Conservation (phyloP, 2,329 filamentous ascomycete genomes). For the Aspergillus sp. region DNA sequence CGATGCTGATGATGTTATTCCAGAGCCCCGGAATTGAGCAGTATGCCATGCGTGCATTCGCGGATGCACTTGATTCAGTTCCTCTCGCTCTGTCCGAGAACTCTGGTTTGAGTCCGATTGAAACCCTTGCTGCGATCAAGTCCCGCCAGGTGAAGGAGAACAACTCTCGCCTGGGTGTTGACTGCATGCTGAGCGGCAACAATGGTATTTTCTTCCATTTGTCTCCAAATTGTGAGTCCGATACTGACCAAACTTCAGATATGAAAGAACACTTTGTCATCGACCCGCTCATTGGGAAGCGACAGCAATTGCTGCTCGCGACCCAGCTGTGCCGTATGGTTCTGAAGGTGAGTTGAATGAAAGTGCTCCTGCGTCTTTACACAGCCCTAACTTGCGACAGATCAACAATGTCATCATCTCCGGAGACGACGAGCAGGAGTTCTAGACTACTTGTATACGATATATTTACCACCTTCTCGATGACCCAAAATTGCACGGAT, state of each 20-base stretch:
- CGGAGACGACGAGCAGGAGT: conserved; percentile 83
- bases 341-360: conserved; percentile 66
- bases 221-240: neutral
- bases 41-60: conserved; percentile 97
- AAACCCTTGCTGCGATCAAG: conserved; percentile 92
- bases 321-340: conserved; percentile 99
- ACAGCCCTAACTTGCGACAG: conserved; percentile 32
- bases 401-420: conserved; percentile 93
- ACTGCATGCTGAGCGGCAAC: conserved; percentile 94
- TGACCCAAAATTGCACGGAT: conserved; percentile 18
- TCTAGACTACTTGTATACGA: conserved; percentile 53
- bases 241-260: conserved; percentile 50
- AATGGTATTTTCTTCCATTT: conserved; percentile 64
- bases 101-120: conserved; percentile 91
- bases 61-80: conserved; percentile 88
- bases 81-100: conserved; percentile 98
- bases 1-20: neutral
- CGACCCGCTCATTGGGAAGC: conserved; percentile 96
- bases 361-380: neutral
- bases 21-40: conserved; percentile 93
- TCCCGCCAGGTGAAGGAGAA: conserved; percentile 91
- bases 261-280: conserved; percentile 99
- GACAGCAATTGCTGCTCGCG: conserved; percentile 91
- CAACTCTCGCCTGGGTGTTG: conserved; percentile 78
- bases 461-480: conserved; percentile 12